Percentiles rank a stretch among this genome's conserved stretches.
Evolutionary conservation across 208 protist species (phyloP).

Genomic region (Acanthamoeba divionensis): DNA sequence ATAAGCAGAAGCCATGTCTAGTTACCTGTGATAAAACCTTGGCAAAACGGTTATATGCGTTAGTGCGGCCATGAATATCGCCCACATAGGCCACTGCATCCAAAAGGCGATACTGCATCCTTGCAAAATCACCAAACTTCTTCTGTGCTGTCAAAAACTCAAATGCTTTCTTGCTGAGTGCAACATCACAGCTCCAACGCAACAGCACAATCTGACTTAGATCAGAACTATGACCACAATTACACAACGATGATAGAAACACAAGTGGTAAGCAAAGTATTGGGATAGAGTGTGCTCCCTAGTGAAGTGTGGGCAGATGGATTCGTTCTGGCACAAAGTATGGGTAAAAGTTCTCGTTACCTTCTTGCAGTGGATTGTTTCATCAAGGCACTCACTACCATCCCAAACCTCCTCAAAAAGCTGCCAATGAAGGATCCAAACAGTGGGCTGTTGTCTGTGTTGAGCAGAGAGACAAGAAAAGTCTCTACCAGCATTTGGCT

Average conservation of each 20-base stretch:
- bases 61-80: neutral
- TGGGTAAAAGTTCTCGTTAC: neutral
- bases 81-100: neutral
- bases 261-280: too few species aligned
- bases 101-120: conserved; percentile 8
- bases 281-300: too few species aligned
- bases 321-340: too few species aligned
- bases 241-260: too few species aligned
- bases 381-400: neutral
- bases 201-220: neutral
- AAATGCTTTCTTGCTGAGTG: conserved; percentile 1
- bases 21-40: too few species aligned
- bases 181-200: conserved; percentile 46
- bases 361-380: neutral
- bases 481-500: conserved; percentile 36
- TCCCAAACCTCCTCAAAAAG: conserved; percentile 49
- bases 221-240: too few species aligned
- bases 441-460: neutral
- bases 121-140: conserved; percentile 56
- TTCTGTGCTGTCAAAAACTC: conserved; percentile 52
- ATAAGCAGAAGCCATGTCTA: neutral
- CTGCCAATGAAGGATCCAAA: neutral
- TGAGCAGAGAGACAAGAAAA: neutral
- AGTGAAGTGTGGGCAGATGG: too few species aligned
- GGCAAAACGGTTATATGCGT: neutral